These are phyloP conservation scores for Lactuca sativa DNA, from an alignment of 129 eudicot genomes.

Conservation along the genomic window DNA sequence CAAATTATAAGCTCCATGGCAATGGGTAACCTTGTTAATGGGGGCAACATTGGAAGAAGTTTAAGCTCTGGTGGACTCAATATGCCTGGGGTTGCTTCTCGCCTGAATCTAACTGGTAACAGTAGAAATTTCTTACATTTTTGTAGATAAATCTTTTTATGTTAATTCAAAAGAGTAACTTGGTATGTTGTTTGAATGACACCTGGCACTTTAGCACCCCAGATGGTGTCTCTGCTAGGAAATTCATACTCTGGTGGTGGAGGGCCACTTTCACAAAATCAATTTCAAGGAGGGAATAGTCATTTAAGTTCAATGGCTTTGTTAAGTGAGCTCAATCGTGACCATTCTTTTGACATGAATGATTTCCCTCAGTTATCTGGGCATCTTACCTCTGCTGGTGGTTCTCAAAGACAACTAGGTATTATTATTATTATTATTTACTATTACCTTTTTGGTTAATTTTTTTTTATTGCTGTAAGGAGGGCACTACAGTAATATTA, in stretches of 20 bases:
- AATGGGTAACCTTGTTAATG: conserved; percentile 61
- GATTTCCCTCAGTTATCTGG: conserved; percentile 84
- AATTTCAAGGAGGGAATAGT: conserved; percentile 72
- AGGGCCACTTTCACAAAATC: conserved; percentile 74
- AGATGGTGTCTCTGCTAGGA: conserved; percentile 71
- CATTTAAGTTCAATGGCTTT: conserved; percentile 63
- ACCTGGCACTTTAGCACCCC: conserved; percentile 62
- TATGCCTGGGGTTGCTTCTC: conserved; percentile 70
- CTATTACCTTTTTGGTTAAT: conserved; percentile 4
- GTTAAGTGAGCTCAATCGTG: conserved; percentile 67
- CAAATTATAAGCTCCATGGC: conserved; percentile 63
- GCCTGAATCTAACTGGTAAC: conserved; percentile 74
- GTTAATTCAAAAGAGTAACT: conserved; percentile 23
- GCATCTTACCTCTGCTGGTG: conserved; percentile 70
- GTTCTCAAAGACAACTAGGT: conserved; percentile 85
- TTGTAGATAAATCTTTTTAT: conserved; percentile 5
- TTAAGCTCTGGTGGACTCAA: conserved; percentile 61
- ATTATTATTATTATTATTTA: neutral
- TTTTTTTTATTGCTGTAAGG: conserved; percentile 8
- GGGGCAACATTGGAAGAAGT: conserved; percentile 66
- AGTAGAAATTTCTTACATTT: conserved; percentile 6
- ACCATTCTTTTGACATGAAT: conserved; percentile 70
- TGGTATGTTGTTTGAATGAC: conserved; percentile 35
- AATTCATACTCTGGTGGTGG: conserved; percentile 71
- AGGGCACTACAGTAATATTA: conserved; percentile 3